Conservation (phyloP, 179 eudicot species). For the Drosera spatulata region DNA sequence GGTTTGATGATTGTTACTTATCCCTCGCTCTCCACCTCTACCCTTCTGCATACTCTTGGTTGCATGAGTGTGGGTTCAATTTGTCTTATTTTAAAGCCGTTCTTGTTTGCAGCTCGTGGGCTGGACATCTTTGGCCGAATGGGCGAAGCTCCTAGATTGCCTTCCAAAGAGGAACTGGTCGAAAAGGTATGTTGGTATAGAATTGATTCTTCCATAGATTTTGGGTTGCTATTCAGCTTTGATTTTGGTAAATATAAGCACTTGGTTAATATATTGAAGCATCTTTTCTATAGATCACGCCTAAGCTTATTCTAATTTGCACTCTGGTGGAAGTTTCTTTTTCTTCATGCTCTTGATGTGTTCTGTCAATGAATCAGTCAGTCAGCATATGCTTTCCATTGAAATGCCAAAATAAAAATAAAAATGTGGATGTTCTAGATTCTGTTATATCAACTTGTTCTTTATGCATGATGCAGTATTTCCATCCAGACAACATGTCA, state of each 20-base stretch:
- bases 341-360: too few species aligned
- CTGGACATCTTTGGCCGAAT: conserved; percentile 21
- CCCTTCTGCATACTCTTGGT: too few species aligned
- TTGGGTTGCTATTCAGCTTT: neutral
- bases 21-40: too few species aligned
- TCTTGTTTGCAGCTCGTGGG: conserved; percentile 31
- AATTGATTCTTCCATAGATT: neutral
- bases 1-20: too few species aligned
- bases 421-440: neutral
- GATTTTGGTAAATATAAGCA: neutral
- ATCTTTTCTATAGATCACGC: too few species aligned
- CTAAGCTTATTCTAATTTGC: too few species aligned
- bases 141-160: conserved; percentile 27
- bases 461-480: conserved; percentile 50
- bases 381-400: neutral
- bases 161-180: conserved; percentile 70
- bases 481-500: conserved; percentile 96
- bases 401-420: too few species aligned
- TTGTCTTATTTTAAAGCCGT: neutral
- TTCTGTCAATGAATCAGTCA: too few species aligned
- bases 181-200: conserved; percentile 53
- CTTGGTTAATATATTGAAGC: neutral
- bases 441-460: neutral
- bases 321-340: too few species aligned
- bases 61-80: too few species aligned